Base-by-base conservation (phyloP, 352 stramenopile genomes). In the Globisporangium ultimum region DNA sequence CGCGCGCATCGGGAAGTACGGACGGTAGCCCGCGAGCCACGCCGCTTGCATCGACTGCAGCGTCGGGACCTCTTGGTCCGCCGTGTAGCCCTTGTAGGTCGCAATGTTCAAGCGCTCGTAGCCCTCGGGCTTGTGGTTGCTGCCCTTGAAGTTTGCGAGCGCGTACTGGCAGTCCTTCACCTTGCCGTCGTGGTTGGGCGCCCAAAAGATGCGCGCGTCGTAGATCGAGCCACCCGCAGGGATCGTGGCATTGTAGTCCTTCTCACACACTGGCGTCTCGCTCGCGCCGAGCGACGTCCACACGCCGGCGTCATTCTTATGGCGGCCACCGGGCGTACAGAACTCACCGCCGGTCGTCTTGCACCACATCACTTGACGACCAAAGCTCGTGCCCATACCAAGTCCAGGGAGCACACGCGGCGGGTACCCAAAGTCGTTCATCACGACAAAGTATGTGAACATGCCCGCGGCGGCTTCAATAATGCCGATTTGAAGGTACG, bases 371-470 rank as follows among this genome's bases (percentile, higher is more conserved):
- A 80, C 70, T 58, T 95, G 79, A 28, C 84, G 68, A 1, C 82
- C 84, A 48, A 77, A 96, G 53, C 78, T 80, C 36, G 82, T 77
- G 22, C 66, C 66, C 38, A 73, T 51, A 14, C 84, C 84, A 13
- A 89, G 64, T 9, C 73, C 80, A 12, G 79, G 59, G 8, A 96
- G 67, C 36, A 86, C 76, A 3, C 70, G 58, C 7, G 84, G 78
- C 6, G 74, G 58, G 66, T 88, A 97, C 0, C 91, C 91, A 61
- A 89, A 97, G 64, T 95, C 84, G 64, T 96, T 93, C 60, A 97
- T 64, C 11, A 97, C 85, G 1, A 84, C 63, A n/a, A 96, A 57
- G 68, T 89, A 97, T 9, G 86, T 84, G 61, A 95, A 95, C 77
- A 96, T 96, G 1, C 88, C 91, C 1, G 84, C 86, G 0, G 86